Evolutionary conservation across 345 rosid species (phyloP).

Genomic region (Linum lewisii): DNA sequence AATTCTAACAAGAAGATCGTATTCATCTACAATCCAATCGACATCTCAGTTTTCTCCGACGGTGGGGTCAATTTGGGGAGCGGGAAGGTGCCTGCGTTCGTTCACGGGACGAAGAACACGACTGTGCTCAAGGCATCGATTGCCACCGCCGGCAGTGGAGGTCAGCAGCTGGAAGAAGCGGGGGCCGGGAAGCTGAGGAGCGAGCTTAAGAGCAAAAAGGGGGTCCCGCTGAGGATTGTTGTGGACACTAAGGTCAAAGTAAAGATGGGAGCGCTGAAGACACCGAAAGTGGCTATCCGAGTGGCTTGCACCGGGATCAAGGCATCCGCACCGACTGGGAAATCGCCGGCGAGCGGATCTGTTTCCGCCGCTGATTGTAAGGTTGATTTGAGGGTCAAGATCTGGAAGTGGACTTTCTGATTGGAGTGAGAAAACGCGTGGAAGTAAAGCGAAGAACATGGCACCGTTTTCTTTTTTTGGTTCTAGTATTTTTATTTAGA

Average conservation of each 20-base stretch:
- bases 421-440: too few relatives aligned
- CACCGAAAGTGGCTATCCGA: conserved; percentile 50
- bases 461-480: too few relatives aligned
- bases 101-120: conserved; percentile 62
- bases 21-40: conserved; percentile 40
- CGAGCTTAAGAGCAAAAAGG: conserved; percentile 47
- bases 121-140: conserved; percentile 47
- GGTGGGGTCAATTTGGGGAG: conserved; percentile 43
- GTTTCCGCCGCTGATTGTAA: conserved; percentile 55
- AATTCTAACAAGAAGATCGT: conserved; percentile 78
- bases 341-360: conserved; percentile 40
- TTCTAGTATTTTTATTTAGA: too few relatives aligned
- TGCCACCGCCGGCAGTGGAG: too few relatives aligned
- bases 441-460: too few relatives aligned
- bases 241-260: conserved; percentile 56
- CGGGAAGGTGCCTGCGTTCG: conserved; percentile 43
- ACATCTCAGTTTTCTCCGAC: conserved; percentile 23
- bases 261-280: conserved; percentile 55
- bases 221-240: conserved; percentile 41
- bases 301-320: conserved; percentile 62
- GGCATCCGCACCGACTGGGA: conserved; percentile 47
- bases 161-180: conserved; percentile 31
- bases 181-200: conserved; percentile 38
- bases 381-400: conserved; percentile 70
- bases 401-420: conserved; percentile 71